Evolutionary conservation across 192 early-diverging fungal species (phyloP).

Genomic region (Jimgerdemannia lactiflua): DNA sequence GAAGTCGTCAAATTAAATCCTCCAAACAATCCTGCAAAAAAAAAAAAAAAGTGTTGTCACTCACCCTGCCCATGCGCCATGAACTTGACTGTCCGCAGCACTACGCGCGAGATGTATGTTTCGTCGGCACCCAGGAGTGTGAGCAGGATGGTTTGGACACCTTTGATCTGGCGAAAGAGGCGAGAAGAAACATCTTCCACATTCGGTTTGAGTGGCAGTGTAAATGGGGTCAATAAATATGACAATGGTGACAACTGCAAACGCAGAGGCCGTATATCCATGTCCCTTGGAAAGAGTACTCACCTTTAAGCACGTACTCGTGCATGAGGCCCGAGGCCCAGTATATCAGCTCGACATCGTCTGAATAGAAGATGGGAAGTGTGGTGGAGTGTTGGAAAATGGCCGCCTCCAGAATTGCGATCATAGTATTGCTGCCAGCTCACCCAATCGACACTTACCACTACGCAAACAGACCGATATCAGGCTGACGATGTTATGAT

Average conservation of each 20-base stretch:
- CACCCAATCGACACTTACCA: constrained; percentile 28
- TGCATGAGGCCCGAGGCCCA: constrained; percentile 80
- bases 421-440: neutral
- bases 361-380: constrained; percentile 20
- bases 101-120: constrained; percentile 62
- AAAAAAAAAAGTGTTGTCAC: neutral
- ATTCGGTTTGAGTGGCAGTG: neutral
- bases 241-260: too few relatives aligned
- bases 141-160: constrained; percentile 57
- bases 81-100: constrained; percentile 70
- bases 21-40: too few relatives aligned
- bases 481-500: constrained; percentile 65
- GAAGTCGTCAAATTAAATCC: too few relatives aligned
- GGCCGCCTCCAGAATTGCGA: too few relatives aligned
- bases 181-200: constrained; percentile 50
- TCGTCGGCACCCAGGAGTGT: constrained; percentile 58
- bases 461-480: constrained; percentile 65
- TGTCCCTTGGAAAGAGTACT: neutral
- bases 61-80: constrained; percentile 59
- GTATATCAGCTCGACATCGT: constrained; percentile 74
- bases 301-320: constrained; percentile 69
- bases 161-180: constrained; percentile 57
- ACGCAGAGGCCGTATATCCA: too few relatives aligned
- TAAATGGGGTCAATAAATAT: too few relatives aligned
- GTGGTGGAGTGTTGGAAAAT: too few relatives aligned